A percentile compares a stretch with the other conserved stretches of the same genome.
These are phyloP conservation scores for Ettlia oleoabundans DNA, from an alignment of 139 green algal species.

Conservation along the genomic window DNA sequence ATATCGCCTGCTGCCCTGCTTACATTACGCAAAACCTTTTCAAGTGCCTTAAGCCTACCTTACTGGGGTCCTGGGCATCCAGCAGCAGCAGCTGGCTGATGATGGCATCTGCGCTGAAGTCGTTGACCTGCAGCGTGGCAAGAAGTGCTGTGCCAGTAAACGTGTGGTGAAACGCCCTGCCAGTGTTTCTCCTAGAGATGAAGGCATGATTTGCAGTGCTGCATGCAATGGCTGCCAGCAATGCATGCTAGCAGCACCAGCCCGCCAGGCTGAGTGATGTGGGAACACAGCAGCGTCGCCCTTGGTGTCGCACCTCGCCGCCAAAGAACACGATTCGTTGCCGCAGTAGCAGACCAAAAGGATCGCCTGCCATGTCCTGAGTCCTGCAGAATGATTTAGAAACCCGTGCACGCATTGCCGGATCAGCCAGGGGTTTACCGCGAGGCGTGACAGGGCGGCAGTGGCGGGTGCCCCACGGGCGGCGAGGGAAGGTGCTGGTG, in stretches of 20 bases:
- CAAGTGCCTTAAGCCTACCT: no score
- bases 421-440: no score
- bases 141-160: background rate
- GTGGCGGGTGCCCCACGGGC: no score
- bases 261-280: no score
- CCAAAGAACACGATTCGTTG: conserved; percentile 98
- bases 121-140: conserved; percentile 82
- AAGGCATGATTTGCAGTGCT: background rate
- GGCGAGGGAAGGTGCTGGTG: background rate
- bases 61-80: conserved; percentile 91
- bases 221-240: conserved; percentile 3
- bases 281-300: background rate
- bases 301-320: conserved; percentile 62
- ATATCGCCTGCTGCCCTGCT: no score
- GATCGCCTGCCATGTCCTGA: conserved; percentile 87
- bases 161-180: no score
- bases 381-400: no score
- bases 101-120: conserved; percentile 95
- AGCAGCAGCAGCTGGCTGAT: conserved; percentile 98
- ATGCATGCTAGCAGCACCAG: no score
- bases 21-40: no score
- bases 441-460: no score
- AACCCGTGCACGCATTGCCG: no score
- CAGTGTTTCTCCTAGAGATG: no score
- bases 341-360: conserved; percentile 93